Conservation (phyloP, 2,329 filamentous ascomycete genomes). For the Penicillium decumbens region DNA sequence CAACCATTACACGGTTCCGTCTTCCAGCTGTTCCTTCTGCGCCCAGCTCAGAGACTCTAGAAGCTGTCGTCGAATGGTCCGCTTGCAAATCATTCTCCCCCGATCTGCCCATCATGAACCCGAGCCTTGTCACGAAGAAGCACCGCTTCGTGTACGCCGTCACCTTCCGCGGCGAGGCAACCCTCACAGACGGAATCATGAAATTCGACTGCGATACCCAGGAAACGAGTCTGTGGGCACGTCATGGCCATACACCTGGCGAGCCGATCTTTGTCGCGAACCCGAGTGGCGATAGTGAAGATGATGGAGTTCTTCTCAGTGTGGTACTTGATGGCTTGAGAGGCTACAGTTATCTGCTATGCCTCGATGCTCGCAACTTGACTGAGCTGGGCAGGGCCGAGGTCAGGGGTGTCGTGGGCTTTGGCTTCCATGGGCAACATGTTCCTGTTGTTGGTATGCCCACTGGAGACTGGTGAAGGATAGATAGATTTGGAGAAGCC, state of each 20-base stretch:
- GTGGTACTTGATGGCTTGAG: slow-evolving; percentile 50
- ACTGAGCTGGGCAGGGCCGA: slow-evolving; percentile 50
- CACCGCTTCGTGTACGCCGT: slow-evolving; percentile 51
- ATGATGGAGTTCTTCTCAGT: slow-evolving; percentile 51
- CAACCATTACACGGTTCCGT: slow-evolving; percentile 36
- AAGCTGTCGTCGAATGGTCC: slow-evolving; percentile 29
- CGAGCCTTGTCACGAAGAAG: slow-evolving; percentile 38
- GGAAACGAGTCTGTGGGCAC: slow-evolving; percentile 41
- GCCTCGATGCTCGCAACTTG: slow-evolving; percentile 48
- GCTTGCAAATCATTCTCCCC: slow-evolving; percentile 23
- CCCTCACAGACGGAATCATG: slow-evolving; percentile 50
- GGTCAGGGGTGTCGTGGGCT: slow-evolving; percentile 46
- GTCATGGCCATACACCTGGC: slow-evolving; percentile 49
- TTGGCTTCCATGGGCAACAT: slow-evolving; percentile 53
- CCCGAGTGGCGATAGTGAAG: slow-evolving; percentile 37
- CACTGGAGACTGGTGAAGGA: slow-evolving; percentile 25
- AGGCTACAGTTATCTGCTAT: slow-evolving; percentile 52
- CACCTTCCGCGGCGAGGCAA: slow-evolving; percentile 44
- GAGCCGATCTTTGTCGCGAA: slow-evolving; percentile 52
- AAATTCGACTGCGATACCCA: slow-evolving; percentile 50
- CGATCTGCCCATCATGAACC: slow-evolving; percentile 52
- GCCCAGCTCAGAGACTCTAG: slow-evolving; percentile 4
- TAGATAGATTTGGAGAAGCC: too few relatives aligned
- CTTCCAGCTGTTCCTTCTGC: slow-evolving; percentile 31
- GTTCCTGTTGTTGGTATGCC: slow-evolving; percentile 24